These are phyloP conservation scores for Casuarina equisetifolia DNA, from an alignment of 306 rosid species.

Conservation along the genomic window DNA sequence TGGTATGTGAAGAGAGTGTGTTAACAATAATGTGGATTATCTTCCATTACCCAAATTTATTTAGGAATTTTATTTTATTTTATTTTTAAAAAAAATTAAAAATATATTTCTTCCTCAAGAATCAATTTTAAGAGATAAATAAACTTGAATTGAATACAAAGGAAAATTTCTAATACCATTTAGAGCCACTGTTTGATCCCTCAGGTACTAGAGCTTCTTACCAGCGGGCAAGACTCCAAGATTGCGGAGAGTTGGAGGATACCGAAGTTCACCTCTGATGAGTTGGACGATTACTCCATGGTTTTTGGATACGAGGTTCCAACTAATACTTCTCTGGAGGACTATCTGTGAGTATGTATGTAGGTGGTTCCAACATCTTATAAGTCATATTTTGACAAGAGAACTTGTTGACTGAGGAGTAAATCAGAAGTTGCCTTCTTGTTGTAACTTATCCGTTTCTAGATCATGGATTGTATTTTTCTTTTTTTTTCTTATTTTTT, in stretches of 20 bases:
- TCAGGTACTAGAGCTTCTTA: constrained; percentile 73
- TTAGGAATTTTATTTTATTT: too few species aligned
- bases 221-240: constrained; percentile 52
- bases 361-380: neutral
- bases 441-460: constrained; percentile 17
- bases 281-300: constrained; percentile 87
- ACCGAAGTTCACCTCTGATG: constrained; percentile 75
- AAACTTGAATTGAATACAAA: too few species aligned
- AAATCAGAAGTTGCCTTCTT: constrained; percentile 19
- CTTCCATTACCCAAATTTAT: too few species aligned
- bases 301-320: constrained; percentile 78
- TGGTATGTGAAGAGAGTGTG: too few species aligned
- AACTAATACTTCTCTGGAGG: constrained; percentile 53
- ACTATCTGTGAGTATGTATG: constrained; percentile 39
- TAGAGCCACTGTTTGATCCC: neutral
- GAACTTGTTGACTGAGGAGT: constrained; percentile 12
- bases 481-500: too few species aligned
- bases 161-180: neutral
- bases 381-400: constrained; percentile 6
- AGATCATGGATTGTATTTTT: too few species aligned
- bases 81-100: too few species aligned
- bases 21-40: too few species aligned
- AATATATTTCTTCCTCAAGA: too few species aligned
- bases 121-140: too few species aligned
- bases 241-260: constrained; percentile 64